Conservation (phyloP, 1,284 basidiomycete genomes). For the Meira miltonrushii region DNA sequence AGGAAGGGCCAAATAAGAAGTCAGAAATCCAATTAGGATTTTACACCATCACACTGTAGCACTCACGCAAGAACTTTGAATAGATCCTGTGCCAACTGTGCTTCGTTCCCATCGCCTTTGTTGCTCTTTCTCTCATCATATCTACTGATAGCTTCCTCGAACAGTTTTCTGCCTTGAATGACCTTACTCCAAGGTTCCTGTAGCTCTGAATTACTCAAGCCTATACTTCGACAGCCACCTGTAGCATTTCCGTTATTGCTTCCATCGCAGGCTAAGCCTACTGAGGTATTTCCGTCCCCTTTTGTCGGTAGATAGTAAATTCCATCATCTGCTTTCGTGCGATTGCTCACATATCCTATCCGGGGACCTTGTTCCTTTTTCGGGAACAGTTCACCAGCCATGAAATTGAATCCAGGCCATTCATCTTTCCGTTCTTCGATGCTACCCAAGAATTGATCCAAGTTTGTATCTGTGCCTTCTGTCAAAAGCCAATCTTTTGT, state of each 20-base stretch:
- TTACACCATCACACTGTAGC: no score
- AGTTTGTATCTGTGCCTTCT: neutral
- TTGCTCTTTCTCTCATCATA: neutral
- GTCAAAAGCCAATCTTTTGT: conserved; percentile 25
- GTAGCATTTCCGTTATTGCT: neutral
- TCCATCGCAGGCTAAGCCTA: neutral
- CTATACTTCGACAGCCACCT: neutral
- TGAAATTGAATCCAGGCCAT: conserved; percentile 40
- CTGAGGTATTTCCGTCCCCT: neutral
- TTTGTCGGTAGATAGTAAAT: neutral
- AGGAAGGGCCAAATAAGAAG: neutral
- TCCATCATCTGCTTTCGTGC: neutral
- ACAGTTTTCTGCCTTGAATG: neutral
- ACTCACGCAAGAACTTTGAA: conserved; percentile 7
- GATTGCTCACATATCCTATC: conserved; percentile 15
- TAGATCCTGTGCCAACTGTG: neutral
- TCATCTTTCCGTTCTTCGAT: neutral
- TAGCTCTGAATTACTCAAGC: conserved; percentile 1
- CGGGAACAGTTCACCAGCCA: conserved; percentile 17
- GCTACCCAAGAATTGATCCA: conserved; percentile 13
- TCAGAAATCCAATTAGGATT: no score
- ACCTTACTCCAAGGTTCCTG: conserved; percentile 12
- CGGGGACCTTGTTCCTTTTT: neutral
- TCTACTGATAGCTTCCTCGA: neutral
- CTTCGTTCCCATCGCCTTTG: conserved; percentile 1